Evolutionary conservation across 2,329 filamentous ascomycete genomes (phyloP).

Genomic region (Chrysosporium keratinophilum): DNA sequence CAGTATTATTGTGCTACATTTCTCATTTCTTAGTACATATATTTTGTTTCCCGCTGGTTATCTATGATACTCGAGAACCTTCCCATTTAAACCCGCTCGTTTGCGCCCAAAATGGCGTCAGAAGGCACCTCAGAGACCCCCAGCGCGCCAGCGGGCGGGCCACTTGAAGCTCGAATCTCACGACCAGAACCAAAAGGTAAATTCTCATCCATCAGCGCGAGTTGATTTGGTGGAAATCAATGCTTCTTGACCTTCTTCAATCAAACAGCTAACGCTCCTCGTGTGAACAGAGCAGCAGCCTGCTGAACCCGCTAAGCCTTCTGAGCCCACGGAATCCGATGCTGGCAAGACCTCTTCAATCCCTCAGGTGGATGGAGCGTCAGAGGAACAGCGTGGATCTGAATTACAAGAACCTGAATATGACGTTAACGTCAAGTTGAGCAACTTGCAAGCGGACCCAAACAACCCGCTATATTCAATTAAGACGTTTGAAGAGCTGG

Average conservation of each 20-base stretch:
- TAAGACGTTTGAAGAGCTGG: constrained; percentile 72
- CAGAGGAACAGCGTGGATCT: constrained; percentile 37
- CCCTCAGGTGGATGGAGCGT: constrained; percentile 35
- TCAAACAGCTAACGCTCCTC: not conserved
- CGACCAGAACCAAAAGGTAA: constrained; percentile 28
- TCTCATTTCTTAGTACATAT: not conserved
- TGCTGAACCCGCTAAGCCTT: not conserved
- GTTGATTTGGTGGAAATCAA: not conserved
- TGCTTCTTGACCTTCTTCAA: not conserved
- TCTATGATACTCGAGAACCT: no score
- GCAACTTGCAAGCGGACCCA: constrained; percentile 74
- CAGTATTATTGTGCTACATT: not conserved
- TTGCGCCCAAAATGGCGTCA: constrained; percentile 29
- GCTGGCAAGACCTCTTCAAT: constrained; percentile 11
- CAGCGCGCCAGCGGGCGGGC: constrained; percentile 23
- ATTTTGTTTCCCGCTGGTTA: not conserved
- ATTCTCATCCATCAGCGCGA: not conserved
- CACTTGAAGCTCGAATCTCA: constrained; percentile 41
- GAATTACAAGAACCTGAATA: constrained; percentile 61
- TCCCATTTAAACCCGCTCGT: not conserved
- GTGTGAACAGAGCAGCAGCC: not conserved
- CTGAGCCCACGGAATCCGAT: not conserved
- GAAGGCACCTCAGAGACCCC: constrained; percentile 24
- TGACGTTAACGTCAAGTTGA: constrained; percentile 86
- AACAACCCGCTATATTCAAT: constrained; percentile 81